Conservation (phyloP, 345 rosid species). For the Hibiscus tridactylites region DNA sequence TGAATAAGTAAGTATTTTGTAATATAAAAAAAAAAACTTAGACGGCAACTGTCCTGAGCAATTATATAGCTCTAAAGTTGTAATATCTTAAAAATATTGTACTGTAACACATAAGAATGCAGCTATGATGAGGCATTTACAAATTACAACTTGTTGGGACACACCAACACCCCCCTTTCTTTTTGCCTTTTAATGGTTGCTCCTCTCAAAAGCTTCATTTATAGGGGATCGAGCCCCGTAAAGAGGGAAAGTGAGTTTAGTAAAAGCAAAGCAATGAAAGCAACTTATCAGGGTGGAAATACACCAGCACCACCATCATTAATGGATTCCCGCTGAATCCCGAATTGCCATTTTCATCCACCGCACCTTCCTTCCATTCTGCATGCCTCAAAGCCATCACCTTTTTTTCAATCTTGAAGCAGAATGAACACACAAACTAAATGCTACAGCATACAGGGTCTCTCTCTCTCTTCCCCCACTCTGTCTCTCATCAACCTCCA, state of each 20-base stretch:
- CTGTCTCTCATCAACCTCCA: not conserved
- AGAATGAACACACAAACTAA: not conserved
- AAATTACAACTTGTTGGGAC: too few species aligned
- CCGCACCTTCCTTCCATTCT: not conserved
- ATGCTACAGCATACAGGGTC: not conserved
- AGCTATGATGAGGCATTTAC: too few species aligned
- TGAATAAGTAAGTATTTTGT: too few species aligned
- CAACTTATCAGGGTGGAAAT: constrained; percentile 14
- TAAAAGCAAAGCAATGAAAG: constrained; percentile 11
- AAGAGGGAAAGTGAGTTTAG: constrained; percentile 3
- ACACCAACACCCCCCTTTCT: too few species aligned
- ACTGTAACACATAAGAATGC: too few species aligned
- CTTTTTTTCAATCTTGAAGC: not conserved
- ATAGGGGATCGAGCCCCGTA: constrained; percentile 26
- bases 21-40: too few species aligned
- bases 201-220: not conserved
- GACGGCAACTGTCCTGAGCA: too few species aligned
- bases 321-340: not conserved
- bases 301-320: not conserved
- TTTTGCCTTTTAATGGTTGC: too few species aligned
- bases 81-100: too few species aligned
- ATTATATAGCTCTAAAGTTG: too few species aligned
- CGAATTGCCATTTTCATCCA: not conserved
- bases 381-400: constrained; percentile 8
- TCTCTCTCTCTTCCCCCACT: not conserved